Evolutionary conservation across 225 moss, liverwort and hornwort species (phyloP), one percentile per base, ranked within the genome.

Genomic region (Antitrichia curtipendula): DNA sequence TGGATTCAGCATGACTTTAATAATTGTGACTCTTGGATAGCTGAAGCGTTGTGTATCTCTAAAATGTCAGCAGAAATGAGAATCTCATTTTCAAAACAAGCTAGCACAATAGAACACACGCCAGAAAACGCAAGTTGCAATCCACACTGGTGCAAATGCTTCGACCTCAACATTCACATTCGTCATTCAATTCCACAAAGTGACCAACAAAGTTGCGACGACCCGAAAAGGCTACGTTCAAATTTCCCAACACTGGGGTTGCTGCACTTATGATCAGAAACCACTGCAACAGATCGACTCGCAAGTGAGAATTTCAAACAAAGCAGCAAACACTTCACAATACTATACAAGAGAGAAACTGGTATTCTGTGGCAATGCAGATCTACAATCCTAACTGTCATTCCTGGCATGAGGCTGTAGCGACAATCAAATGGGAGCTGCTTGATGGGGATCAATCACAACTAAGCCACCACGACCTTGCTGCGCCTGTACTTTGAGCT

Each of bases 401-500:
- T 20, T 59, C 29, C 87, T 50, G 81, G 43, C 21, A 36, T n/a
- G n/a, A 24, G 52, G 22, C 13, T 52, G 53, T 75, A 36, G 9
- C 53, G 25, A 25, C 60, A 81, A 59, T 53, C n/a, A 45, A 80
- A 34, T 65, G 36, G 21, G 21, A 87, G 53, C 31, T 69, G 36
- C 45, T 47, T 36, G 29, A 50, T 21, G 52, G 19, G 21, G 32
- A 38, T 66, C 38, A 52, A 41, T 40, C 63, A 41, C 10, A 32
- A 20, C 53, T 82, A 80, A 16, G 84, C 84, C 70, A 87, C 52
- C 32, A 77, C 82, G 73, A 91, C 49, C 77, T 90, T 88, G 58
- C 66, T 53, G 73, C 89, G n/a, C 91, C 7, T 88, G 78, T 52
- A 87, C 74, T 88, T 91, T 90, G 60, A 91, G 90, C 86, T 89